These are phyloP conservation scores for Candida multigemmis DNA, from an alignment of 805 yeast species.

Conservation along the genomic window DNA sequence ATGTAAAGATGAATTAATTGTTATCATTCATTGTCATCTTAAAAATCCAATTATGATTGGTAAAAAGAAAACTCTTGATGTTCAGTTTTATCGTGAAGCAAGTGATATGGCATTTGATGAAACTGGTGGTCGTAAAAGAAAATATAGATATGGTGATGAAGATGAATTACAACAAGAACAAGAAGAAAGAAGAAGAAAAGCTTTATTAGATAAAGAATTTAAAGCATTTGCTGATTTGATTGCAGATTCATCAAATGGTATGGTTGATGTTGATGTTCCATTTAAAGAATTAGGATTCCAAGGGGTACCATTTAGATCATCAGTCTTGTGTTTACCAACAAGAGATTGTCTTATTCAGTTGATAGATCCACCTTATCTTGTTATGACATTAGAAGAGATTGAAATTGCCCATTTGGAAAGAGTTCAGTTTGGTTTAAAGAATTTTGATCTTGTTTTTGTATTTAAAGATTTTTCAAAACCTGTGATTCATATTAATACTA, in stretches of 20 bases:
- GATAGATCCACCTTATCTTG: slow-evolving; percentile 91
- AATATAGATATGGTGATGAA: slow-evolving; percentile 90
- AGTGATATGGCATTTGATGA: slow-evolving; percentile 94
- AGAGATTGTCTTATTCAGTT: slow-evolving; percentile 93
- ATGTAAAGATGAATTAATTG: slow-evolving; percentile 88
- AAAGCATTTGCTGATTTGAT: slow-evolving; percentile 82
- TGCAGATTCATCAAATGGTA: slow-evolving; percentile 78
- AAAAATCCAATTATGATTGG: slow-evolving; percentile 93
- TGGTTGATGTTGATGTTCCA: slow-evolving; percentile 85
- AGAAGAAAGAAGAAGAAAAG: slow-evolving; percentile 91
- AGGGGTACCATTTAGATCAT: slow-evolving; percentile 94
- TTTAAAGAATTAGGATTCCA: slow-evolving; percentile 94
- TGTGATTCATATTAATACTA: slow-evolving; percentile 87
- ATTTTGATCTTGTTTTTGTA: slow-evolving; percentile 94
- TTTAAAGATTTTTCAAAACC: slow-evolving; percentile 85
- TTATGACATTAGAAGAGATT: slow-evolving; percentile 81
- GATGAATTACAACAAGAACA: slow-evolving; percentile 98
- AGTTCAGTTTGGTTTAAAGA: slow-evolving; percentile 93
- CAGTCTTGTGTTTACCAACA: slow-evolving; percentile 93
- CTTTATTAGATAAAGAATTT: slow-evolving; percentile 86
- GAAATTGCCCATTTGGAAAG: slow-evolving; percentile 95
- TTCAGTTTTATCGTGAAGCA: slow-evolving; percentile 95
- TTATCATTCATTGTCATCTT: slow-evolving; percentile 84
- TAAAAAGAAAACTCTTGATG: slow-evolving; percentile 88
- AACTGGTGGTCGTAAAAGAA: slow-evolving; percentile 88